A percentile compares a stretch with the other conserved stretches of the same genome.
Evolutionary conservation across 2,329 filamentous ascomycete species (phyloP).

Genomic region (Hypoxylon sp.): DNA sequence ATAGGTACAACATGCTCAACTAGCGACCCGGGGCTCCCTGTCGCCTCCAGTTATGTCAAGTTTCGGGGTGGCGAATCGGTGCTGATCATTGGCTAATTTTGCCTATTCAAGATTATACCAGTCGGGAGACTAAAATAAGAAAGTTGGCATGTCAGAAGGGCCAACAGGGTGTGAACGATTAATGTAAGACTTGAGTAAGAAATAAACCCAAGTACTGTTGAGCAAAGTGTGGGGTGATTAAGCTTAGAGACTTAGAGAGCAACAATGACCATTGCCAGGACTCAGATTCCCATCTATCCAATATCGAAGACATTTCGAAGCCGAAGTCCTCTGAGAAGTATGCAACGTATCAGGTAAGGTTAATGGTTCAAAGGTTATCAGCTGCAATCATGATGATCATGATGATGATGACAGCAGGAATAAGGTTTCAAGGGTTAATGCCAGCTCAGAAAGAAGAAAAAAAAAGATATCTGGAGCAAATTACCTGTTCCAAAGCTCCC

Average conservation of each 20-base stretch:
- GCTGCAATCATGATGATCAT: neutral
- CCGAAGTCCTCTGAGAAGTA: neutral
- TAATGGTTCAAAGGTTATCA: neutral
- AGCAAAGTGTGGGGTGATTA: conserved; percentile 25
- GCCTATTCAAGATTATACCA: neutral
- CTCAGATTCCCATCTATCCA: neutral
- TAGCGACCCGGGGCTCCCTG: neutral
- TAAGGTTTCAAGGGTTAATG: neutral
- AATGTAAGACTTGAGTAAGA: conserved; percentile 15
- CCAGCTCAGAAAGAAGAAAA: neutral
- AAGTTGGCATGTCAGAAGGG: neutral
- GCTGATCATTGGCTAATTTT: conserved; percentile 6
- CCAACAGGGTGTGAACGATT: neutral
- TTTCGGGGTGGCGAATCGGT: conserved; percentile 9
- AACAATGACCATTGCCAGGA: conserved; percentile 9
- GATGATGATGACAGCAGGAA: neutral
- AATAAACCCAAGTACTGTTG: neutral
- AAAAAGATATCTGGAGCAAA: neutral
- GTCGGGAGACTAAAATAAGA: conserved; percentile 22
- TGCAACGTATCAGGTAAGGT: neutral
- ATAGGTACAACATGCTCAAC: neutral
- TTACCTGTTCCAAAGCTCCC: neutral
- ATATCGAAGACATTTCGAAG: neutral
- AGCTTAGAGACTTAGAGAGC: neutral
- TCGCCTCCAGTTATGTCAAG: conserved; percentile 7